A percentile compares a stretch with the other conserved stretches of the same genome.
phyloP scores from a whole-genome alignment of 2,329 filamentous ascomycete species.

The Aspergillus aculeatus region DNA sequence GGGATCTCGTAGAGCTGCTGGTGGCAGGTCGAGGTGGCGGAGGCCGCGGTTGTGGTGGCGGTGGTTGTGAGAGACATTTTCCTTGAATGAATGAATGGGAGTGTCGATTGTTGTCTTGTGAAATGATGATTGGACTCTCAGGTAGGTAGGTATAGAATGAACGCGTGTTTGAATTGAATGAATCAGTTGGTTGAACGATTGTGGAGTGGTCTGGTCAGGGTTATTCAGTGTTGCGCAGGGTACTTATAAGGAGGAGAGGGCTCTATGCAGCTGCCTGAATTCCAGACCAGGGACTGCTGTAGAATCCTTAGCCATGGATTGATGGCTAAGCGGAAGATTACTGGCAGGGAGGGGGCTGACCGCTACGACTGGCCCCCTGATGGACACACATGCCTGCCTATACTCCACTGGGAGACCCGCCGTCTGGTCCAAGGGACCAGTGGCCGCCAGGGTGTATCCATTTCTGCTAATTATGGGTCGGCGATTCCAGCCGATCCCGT shows the following conservation, averaged over 20 bases:
- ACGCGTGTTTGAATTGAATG: neutral
- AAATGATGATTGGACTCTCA: no score
- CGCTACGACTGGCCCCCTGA: neutral
- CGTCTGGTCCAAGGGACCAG: neutral
- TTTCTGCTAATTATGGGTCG: neutral
- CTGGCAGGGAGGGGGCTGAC: neutral
- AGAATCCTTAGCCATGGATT: neutral
- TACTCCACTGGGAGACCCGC: neutral
- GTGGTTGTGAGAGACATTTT: slow-evolving; percentile 13
- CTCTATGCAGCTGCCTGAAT: neutral
- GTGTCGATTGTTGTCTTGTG: neutral
- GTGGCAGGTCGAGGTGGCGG: slow-evolving; percentile 21
- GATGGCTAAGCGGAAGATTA: neutral
- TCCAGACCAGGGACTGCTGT: neutral
- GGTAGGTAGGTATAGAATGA: neutral
- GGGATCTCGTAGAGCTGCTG: slow-evolving; percentile 25
- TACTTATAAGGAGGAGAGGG: neutral
- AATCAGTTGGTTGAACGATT: neutral
- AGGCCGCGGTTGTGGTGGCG: slow-evolving; percentile 16
- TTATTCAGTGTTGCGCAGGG: neutral
- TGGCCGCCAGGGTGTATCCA: neutral
- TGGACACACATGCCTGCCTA: neutral
- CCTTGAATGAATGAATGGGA: neutral
- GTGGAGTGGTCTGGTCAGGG: neutral
- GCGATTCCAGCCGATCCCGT: neutral